These are phyloP conservation scores for Alnus rubra DNA, from an alignment of 306 rosid genomes.

Conservation along the genomic window DNA sequence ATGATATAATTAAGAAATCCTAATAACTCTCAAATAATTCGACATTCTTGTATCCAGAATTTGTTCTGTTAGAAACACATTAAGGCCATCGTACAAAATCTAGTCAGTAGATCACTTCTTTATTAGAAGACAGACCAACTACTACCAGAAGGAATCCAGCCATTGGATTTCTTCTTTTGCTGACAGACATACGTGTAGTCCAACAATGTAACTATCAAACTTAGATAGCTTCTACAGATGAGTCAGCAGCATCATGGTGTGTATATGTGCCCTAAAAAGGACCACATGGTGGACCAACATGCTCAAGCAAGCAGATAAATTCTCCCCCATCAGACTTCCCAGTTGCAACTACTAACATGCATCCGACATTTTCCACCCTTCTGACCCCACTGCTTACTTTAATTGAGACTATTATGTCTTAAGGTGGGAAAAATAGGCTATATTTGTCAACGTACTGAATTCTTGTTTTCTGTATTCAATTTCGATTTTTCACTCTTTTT, in stretches of 20 bases:
- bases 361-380: constrained; percentile 18
- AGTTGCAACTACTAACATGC: constrained; percentile 25
- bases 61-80: background rate
- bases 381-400: constrained; percentile 21
- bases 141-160: constrained; percentile 28
- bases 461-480: too few relatives aligned
- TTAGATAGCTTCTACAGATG: constrained; percentile 24
- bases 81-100: background rate
- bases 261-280: constrained; percentile 6
- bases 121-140: background rate
- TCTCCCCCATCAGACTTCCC: constrained; percentile 20
- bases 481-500: too few relatives aligned
- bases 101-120: background rate
- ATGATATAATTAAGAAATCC: background rate
- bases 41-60: background rate
- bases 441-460: too few relatives aligned
- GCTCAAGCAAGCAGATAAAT: constrained; percentile 26
- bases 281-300: constrained; percentile 29
- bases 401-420: background rate
- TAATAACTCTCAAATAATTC: background rate
- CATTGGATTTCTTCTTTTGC: constrained; percentile 25
- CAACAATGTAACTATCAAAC: constrained; percentile 26
- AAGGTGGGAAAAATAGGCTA: constrained; percentile 16
- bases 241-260: constrained; percentile 30
- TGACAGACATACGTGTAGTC: constrained; percentile 13